phyloP scores from a whole-genome alignment of 139 green algal species.

The Coelastrella sp. region DNA sequence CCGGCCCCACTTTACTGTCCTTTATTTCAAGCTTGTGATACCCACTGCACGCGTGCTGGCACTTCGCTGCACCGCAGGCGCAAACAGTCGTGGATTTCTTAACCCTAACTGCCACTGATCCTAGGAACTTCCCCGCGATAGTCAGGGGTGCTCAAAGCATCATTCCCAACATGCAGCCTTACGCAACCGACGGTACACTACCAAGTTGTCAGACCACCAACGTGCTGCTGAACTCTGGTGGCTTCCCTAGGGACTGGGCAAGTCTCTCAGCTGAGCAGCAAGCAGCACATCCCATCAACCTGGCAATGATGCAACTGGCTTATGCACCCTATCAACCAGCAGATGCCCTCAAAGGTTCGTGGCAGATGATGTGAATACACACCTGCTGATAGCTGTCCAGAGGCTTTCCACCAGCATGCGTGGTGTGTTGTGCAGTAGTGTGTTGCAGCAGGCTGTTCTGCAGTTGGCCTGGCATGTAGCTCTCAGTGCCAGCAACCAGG shows the following conservation, averaged over 20 bases:
- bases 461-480: too few species aligned
- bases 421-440: too few species aligned
- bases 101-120: background rate
- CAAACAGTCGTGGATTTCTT: background rate
- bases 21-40: too few species aligned
- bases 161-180: background rate
- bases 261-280: background rate
- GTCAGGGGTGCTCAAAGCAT: background rate
- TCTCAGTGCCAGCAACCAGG: too few species aligned
- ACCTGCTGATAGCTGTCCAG: too few species aligned
- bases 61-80: background rate
- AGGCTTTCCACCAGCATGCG: too few species aligned
- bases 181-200: background rate
- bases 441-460: too few species aligned
- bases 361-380: too few species aligned
- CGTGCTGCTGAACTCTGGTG: slow-evolving; percentile 18
- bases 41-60: background rate
- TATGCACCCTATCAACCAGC: background rate
- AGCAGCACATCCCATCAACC: slow-evolving; percentile 18
- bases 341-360: background rate
- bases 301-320: slow-evolving; percentile 25
- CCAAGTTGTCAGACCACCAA: background rate
- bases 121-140: background rate
- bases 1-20: too few species aligned
- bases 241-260: slow-evolving; percentile 5